Evolutionary conservation across 768 basidiomycete genomes (phyloP).

Genomic region (Rhodotorula diobovata): DNA sequence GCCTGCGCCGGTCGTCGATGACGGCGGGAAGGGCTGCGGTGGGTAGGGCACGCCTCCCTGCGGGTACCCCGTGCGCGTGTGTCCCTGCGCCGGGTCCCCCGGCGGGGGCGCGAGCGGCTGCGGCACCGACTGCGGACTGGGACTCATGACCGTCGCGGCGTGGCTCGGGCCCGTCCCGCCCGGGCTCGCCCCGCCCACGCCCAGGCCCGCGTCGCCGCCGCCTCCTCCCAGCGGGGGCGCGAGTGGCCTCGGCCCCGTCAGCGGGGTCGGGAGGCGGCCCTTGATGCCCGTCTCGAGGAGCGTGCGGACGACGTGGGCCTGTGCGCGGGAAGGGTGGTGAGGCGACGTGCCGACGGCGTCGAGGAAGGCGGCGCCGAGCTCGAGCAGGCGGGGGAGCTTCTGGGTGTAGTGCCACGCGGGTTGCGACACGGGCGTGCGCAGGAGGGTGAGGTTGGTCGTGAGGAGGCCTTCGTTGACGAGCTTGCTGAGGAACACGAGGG

Average conservation of each 20-base stretch:
- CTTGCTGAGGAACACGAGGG: conserved; percentile 36
- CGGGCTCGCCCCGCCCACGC: background rate
- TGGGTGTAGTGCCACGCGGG: conserved; percentile 34
- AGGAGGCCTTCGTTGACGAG: conserved; percentile 40
- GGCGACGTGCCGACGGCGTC: conserved; percentile 32
- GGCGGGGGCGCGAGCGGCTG: background rate
- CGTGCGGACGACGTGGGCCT: conserved; percentile 31
- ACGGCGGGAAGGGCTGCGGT: background rate
- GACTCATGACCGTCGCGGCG: conserved; percentile 18
- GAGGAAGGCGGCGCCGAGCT: conserved; percentile 38
- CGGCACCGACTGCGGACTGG: background rate
- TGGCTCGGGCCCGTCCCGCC: conserved; percentile 15
- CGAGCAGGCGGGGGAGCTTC: conserved; percentile 39
- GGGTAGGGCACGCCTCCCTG: background rate
- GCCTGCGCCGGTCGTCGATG: too few species aligned
- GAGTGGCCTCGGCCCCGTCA: background rate
- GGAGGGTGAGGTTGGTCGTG: conserved; percentile 34
- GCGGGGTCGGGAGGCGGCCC: conserved; percentile 3
- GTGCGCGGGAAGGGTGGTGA: conserved; percentile 27
- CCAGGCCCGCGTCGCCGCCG: background rate
- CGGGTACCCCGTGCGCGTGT: background rate
- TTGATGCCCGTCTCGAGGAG: conserved; percentile 32
- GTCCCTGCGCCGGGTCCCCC: background rate
- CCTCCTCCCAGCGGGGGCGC: background rate
- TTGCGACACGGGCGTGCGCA: conserved; percentile 16